Conservation (phyloP, 768 basidiomycete species). For the Leucogyrophana mollusca region DNA sequence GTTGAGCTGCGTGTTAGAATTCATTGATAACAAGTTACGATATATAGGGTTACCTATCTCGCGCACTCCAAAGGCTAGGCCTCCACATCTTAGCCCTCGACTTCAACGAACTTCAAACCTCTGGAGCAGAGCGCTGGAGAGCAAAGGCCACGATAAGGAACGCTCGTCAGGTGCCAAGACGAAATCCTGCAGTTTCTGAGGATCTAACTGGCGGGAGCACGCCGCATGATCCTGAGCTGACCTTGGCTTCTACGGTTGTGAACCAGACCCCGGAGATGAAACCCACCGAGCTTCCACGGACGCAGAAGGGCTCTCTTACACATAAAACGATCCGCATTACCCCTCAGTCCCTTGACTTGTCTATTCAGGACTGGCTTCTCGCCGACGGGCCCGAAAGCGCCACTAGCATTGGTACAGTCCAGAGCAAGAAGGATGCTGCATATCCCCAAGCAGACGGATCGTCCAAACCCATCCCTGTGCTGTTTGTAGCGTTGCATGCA, state of each 20-base stretch:
- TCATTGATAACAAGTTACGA: background rate
- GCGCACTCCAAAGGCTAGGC: slow-evolving; percentile 36
- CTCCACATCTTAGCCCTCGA: slow-evolving; percentile 67
- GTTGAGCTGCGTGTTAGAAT: background rate
- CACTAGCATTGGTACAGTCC: background rate
- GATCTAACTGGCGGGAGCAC: background rate
- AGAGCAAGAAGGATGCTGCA: background rate
- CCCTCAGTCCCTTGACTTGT: slow-evolving; percentile 40
- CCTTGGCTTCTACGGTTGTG: background rate
- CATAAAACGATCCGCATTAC: slow-evolving; percentile 60
- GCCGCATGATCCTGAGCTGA: background rate
- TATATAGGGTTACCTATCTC: slow-evolving; percentile 61
- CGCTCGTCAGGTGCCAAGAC: background rate
- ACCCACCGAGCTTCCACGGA: background rate
- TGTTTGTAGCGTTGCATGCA: slow-evolving; percentile 71
- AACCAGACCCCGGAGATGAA: background rate
- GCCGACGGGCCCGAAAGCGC: slow-evolving; percentile 12
- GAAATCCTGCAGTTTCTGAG: no score
- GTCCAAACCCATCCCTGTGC: slow-evolving; percentile 37
- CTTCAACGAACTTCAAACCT: slow-evolving; percentile 54
- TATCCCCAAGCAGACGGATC: background rate
- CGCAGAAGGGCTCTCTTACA: slow-evolving; percentile 37
- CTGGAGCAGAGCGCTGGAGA: slow-evolving; percentile 53
- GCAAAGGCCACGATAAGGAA: slow-evolving; percentile 16
- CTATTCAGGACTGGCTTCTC: slow-evolving; percentile 54